Evolutionary conservation across 1,284 basidiomycete genomes (phyloP).

Genomic region (Termitomyces sp.): DNA sequence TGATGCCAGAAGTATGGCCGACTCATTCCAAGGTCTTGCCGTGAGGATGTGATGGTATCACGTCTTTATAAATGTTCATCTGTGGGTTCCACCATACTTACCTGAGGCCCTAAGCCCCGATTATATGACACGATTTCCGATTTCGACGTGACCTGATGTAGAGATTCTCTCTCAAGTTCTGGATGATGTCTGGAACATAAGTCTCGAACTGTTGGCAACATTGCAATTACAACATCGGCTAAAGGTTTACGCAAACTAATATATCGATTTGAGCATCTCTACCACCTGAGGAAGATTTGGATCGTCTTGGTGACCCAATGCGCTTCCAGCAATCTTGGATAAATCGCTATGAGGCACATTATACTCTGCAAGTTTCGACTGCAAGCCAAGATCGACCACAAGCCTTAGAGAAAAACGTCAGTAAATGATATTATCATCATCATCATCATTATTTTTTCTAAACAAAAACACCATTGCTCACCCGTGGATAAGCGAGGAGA

Average conservation of each 20-base stretch:
- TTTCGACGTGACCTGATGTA: conserved; percentile 1
- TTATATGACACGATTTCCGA: background rate
- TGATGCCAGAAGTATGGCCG: conserved; percentile 18
- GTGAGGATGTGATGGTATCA: conserved; percentile 4
- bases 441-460: background rate
- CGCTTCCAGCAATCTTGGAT: conserved; percentile 18
- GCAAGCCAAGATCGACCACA: conserved; percentile 20
- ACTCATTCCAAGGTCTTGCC: conserved; percentile 16
- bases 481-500: conserved; percentile 53
- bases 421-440: too few species aligned
- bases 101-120: too few species aligned
- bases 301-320: conserved; percentile 20
- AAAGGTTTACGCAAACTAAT: conserved; percentile 6
- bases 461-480: conserved; percentile 28
- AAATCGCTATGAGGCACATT: conserved; percentile 21
- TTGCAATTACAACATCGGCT: background rate
- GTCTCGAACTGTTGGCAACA: conserved; percentile 6
- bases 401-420: conserved; percentile 16
- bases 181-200: conserved; percentile 9
- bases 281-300: conserved; percentile 18
- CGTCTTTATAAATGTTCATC: conserved; percentile 2
- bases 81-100: background rate
- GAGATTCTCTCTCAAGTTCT: background rate
- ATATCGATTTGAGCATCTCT: conserved; percentile 19
- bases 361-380: conserved; percentile 22